Conservation (phyloP, 768 basidiomycete genomes). For the Gloeophyllum trabeum region DNA sequence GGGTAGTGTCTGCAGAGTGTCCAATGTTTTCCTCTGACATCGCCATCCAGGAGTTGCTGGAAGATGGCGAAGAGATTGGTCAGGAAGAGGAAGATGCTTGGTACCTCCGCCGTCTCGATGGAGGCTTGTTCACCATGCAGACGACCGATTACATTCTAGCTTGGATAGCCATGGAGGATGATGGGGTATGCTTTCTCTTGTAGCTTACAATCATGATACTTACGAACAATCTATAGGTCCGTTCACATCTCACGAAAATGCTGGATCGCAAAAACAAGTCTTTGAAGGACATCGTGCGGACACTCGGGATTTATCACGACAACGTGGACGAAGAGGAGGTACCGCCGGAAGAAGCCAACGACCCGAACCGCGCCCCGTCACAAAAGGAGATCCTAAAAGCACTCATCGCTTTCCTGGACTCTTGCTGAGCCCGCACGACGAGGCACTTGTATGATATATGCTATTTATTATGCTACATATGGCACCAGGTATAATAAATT, state of each 20-base stretch:
- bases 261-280: conserved; percentile 63
- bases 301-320: conserved; percentile 59
- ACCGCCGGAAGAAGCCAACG: conserved; percentile 18
- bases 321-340: conserved; percentile 52
- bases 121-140: conserved; percentile 82
- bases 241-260: conserved; percentile 64
- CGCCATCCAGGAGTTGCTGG: conserved; percentile 34
- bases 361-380: conserved; percentile 26
- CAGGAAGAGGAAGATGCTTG: conserved; percentile 61
- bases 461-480: conserved; percentile 9
- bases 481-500: conserved; percentile 10
- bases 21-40: neutral
- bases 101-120: conserved; percentile 82
- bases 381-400: conserved; percentile 61
- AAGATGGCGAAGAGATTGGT: conserved; percentile 43
- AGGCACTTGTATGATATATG: conserved; percentile 5
- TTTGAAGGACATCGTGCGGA: conserved; percentile 58
- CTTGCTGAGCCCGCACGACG: conserved; percentile 14
- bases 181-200: conserved; percentile 56
- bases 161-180: conserved; percentile 97
- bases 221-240: conserved; percentile 42
- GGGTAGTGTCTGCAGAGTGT: neutral
- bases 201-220: conserved; percentile 1
- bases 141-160: conserved; percentile 89
- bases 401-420: conserved; percentile 52